phyloP scores from a whole-genome alignment of 371 early-diverging fungal species.

The Furculomyces boomerangus region DNA sequence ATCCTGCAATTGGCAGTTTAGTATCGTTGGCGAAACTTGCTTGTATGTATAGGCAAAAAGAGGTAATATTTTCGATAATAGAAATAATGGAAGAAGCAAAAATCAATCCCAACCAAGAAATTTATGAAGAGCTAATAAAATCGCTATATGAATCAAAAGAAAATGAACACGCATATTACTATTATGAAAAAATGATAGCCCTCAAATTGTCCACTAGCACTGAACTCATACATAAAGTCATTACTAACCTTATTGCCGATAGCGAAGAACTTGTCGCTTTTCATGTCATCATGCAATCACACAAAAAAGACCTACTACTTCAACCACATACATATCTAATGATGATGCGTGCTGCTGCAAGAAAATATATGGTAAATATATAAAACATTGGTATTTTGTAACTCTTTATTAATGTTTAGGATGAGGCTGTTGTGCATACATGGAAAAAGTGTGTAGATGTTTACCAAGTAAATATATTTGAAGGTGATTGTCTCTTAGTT shows the following conservation, averaged over 20 bases:
- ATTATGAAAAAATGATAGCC: background rate
- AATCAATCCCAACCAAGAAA: background rate
- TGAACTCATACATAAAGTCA: background rate
- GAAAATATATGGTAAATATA: slow-evolving; percentile 3
- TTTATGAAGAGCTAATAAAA: background rate
- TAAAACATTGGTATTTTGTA: background rate
- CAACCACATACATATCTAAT: background rate
- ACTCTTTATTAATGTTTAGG: background rate
- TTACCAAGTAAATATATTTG: slow-evolving; percentile 13
- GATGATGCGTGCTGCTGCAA: slow-evolving; percentile 4
- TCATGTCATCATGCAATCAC: slow-evolving; percentile 1
- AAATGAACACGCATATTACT: background rate
- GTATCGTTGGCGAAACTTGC: background rate
- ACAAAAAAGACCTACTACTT: slow-evolving; percentile 1
- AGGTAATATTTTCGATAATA: background rate
- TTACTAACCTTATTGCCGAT: slow-evolving; percentile 4
- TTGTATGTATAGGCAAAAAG: background rate
- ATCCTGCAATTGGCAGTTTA: background rate
- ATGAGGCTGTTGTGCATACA: slow-evolving; percentile 4
- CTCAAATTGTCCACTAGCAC: too few relatives aligned
- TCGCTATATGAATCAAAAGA: background rate
- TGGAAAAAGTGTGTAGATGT: slow-evolving; percentile 9
- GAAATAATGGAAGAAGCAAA: background rate
- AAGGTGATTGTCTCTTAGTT: slow-evolving; percentile 38
- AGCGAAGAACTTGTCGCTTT: slow-evolving; percentile 12